A percentile compares a stretch with the other conserved stretches of the same genome.
Evolutionary conservation across 495 filamentous ascomycete species (phyloP).

Genomic region (Neurospora pannonica): DNA sequence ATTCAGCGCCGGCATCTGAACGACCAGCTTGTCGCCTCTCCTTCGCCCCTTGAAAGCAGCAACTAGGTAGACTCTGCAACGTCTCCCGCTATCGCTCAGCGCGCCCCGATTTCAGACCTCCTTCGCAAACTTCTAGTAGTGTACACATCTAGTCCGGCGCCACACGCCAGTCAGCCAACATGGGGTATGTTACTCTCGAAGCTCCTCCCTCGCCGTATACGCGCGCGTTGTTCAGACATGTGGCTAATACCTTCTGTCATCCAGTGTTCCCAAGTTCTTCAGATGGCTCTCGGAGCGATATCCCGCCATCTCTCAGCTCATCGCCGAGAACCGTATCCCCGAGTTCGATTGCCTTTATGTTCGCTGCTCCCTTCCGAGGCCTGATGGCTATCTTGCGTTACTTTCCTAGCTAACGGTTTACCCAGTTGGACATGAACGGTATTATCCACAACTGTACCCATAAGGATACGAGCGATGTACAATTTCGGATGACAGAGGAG

Average conservation of each 20-base stretch:
- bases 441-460: slow-evolving; percentile 99
- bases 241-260: slow-evolving; percentile 18
- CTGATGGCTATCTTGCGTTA: neutral
- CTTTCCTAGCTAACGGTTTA: slow-evolving; percentile 14
- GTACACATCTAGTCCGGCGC: neutral
- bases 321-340: slow-evolving; percentile 97
- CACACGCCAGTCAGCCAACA: slow-evolving; percentile 4
- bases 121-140: neutral
- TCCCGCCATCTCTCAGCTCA: slow-evolving; percentile 95
- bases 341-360: slow-evolving; percentile 97
- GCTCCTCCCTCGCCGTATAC: neutral
- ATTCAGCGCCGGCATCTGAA: slow-evolving; percentile 22
- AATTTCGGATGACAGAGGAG: slow-evolving; percentile 90
- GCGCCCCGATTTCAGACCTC: neutral
- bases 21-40: slow-evolving; percentile 1
- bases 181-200: slow-evolving; percentile 15
- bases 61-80: neutral
- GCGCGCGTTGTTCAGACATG: neutral
- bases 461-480: slow-evolving; percentile 82
- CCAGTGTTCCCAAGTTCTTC: slow-evolving; percentile 91
- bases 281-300: slow-evolving; percentile 98
- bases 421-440: slow-evolving; percentile 89
- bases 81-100: neutral
- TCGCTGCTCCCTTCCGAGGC: slow-evolving; percentile 17
- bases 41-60: neutral